Evolutionary conservation across 169 alveolate species (phyloP), one percentile per base, ranked within the genome.

Genomic region (Cryptosporidium andersoni): DNA sequence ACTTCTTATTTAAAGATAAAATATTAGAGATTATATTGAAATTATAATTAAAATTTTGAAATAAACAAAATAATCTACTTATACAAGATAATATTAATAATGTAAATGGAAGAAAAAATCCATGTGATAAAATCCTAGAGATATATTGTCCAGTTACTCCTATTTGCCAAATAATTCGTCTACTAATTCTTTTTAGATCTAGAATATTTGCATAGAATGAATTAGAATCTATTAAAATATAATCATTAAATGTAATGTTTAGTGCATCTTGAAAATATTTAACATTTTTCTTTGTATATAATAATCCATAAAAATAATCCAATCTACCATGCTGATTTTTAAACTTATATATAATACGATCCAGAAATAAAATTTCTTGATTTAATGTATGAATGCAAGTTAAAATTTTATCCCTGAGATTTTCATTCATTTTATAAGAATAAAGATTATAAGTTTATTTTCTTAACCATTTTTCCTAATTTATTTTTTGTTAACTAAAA

Each of bases 311-410:
- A 43, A 74, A 74, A 25, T 74, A 62, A 1, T 63, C 63, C n/a
- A 74, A 34, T 39, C 85, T 74, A 5, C 85, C 85, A 55, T 74
- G 85, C 45, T 74, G 85, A 43, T 74, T 74, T 52, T 74, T 74
- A 74, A 74, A 74, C 37, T 74, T 74, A 43, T 74, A 74, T 53
- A 74, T 74, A 14, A 48, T 43, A 43, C 85, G 36, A 5, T 53
- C 40, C n/a, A 74, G 53, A 14, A 74, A 25, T 16, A 34, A 14
- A 36, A 48, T 47, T 16, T 74, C 85, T 48, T 74, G 85, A 12
- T 52, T 43, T 42, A 56, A 58, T 37, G 40, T 40, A 37, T 45
- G 36, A 11, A 14, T 43, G 49, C 34, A 74, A 39, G 55, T 36
- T 3, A 58, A 43, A 16, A 74, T 60, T 56, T 58, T 56, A 16